Conservation (phyloP, 768 basidiomycete genomes). For the Calvatia gigantea region DNA sequence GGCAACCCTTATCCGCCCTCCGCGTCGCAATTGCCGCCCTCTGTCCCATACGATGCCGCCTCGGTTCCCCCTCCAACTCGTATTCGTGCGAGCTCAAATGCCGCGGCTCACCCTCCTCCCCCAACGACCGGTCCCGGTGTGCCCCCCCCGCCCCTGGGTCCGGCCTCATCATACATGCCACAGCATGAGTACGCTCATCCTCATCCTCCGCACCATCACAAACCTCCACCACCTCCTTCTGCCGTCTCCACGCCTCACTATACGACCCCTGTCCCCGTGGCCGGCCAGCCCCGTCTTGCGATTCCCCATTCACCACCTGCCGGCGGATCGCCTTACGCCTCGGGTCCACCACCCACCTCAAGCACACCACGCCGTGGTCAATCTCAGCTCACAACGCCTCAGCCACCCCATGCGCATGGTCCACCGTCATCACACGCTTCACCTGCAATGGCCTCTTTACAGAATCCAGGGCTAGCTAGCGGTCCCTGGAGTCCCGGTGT, state of each 20-base stretch:
- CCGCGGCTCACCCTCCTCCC: not conserved
- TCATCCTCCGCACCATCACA: constrained; percentile 1
- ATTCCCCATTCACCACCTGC: constrained; percentile 9
- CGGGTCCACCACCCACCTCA: constrained; percentile 7
- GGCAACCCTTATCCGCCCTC: constrained; percentile 7
- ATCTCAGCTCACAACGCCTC: constrained; percentile 8
- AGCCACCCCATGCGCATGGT: constrained; percentile 9
- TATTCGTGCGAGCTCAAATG: constrained; percentile 3
- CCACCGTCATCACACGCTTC: constrained; percentile 14
- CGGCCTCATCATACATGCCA: constrained; percentile 6
- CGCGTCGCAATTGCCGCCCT: not conserved
- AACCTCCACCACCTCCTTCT: not conserved
- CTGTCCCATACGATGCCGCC: constrained; percentile 2
- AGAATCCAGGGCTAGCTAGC: constrained; percentile 4
- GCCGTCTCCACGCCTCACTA: not conserved
- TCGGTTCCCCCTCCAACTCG: not conserved
- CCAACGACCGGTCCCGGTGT: constrained; percentile 9
- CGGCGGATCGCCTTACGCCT: constrained; percentile 7
- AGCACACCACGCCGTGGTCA: constrained; percentile 9
- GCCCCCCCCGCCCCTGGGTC: not conserved
- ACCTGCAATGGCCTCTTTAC: constrained; percentile 15
- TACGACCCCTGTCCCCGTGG: constrained; percentile 4
- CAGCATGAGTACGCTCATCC: constrained; percentile 2
- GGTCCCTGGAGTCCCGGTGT: constrained; percentile 11
- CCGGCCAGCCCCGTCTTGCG: constrained; percentile 5